phyloP scores from a whole-genome alignment of 2,329 filamentous ascomycete genomes.

The Davidsoniella australis region DNA sequence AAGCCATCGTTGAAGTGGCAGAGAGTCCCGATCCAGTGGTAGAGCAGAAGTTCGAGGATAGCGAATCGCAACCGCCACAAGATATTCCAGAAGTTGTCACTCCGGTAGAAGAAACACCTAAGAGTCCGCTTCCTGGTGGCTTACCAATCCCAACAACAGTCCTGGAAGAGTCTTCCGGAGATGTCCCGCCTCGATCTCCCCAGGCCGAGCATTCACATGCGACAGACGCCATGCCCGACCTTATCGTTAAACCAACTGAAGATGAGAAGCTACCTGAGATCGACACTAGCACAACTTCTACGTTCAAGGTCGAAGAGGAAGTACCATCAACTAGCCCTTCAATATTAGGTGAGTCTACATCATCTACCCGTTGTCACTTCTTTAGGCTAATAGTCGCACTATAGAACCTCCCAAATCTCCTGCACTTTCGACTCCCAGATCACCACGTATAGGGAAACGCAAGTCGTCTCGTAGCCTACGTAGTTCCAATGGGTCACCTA shows the following conservation, averaged over 20 bases:
- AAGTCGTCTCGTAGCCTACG: conserved; percentile 6
- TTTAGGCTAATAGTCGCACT: not conserved
- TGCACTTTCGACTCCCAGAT: conserved; percentile 15
- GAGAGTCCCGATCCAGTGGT: no score
- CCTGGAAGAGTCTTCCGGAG: conserved; percentile 33
- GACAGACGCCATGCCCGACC: conserved; percentile 36
- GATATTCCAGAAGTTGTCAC: not conserved
- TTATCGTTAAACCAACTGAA: conserved; percentile 30
- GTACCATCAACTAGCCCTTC: not conserved
- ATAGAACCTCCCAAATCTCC: conserved; percentile 9
- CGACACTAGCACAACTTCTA: not conserved
- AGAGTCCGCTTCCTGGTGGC: conserved; percentile 1
- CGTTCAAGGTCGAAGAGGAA: not conserved
- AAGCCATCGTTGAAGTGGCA: not conserved
- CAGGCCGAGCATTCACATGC: conserved; percentile 29
- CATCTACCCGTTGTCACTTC: not conserved
- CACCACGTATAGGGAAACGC: conserved; percentile 2
- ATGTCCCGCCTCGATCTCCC: conserved; percentile 26
- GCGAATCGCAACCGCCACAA: not conserved
- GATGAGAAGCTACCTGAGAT: conserved; percentile 17
- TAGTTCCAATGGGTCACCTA: conserved; percentile 13
- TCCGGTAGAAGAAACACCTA: not conserved
- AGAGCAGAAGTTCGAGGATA: not conserved
- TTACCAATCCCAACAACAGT: conserved; percentile 31
- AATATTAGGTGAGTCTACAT: not conserved